Evolutionary conservation across 768 basidiomycete species (phyloP).

Genomic region (Amyloporia xantha): DNA sequence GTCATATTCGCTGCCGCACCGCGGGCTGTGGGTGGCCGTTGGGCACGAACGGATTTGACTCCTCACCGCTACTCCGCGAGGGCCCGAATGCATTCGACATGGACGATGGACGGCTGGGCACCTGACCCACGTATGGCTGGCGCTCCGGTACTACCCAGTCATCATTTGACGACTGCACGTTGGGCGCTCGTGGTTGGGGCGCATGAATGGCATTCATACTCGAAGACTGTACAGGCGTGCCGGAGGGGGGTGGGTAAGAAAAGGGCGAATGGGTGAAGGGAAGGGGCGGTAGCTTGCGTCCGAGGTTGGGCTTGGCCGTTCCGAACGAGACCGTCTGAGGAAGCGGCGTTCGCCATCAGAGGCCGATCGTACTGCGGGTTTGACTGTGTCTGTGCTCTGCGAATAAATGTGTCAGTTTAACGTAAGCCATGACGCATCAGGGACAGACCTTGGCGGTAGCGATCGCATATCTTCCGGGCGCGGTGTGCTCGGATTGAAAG

Average conservation of each 20-base stretch:
- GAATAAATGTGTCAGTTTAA: slow-evolving; percentile 11
- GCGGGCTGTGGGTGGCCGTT: slow-evolving; percentile 20
- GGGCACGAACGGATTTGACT: slow-evolving; percentile 17
- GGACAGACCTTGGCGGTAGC: slow-evolving; percentile 20
- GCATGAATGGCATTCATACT: slow-evolving; percentile 38
- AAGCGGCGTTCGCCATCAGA: slow-evolving; percentile 32
- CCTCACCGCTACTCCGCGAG: slow-evolving; percentile 24
- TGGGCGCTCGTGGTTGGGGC: slow-evolving; percentile 30
- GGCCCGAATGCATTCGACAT: slow-evolving; percentile 22
- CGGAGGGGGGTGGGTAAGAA: slow-evolving; percentile 35
- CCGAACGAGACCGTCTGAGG: slow-evolving; percentile 29
- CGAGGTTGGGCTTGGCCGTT: slow-evolving; percentile 26
- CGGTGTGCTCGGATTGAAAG: slow-evolving; percentile 29
- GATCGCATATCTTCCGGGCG: slow-evolving; percentile 18
- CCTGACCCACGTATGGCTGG: slow-evolving; percentile 15
- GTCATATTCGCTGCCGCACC: slow-evolving; percentile 20
- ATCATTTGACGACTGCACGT: slow-evolving; percentile 10
- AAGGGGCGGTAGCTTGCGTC: slow-evolving; percentile 31
- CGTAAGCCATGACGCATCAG: neutral
- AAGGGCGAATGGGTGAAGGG: slow-evolving; percentile 38
- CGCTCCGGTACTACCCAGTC: slow-evolving; percentile 18
- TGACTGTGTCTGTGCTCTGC: slow-evolving; percentile 22
- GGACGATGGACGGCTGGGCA: slow-evolving; percentile 21
- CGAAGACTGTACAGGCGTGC: slow-evolving; percentile 35
- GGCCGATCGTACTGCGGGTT: slow-evolving; percentile 38